These are phyloP conservation scores for Tillandsia leiboldiana DNA, from an alignment of 176 grass and related monocot genomes.

Conservation along the genomic window DNA sequence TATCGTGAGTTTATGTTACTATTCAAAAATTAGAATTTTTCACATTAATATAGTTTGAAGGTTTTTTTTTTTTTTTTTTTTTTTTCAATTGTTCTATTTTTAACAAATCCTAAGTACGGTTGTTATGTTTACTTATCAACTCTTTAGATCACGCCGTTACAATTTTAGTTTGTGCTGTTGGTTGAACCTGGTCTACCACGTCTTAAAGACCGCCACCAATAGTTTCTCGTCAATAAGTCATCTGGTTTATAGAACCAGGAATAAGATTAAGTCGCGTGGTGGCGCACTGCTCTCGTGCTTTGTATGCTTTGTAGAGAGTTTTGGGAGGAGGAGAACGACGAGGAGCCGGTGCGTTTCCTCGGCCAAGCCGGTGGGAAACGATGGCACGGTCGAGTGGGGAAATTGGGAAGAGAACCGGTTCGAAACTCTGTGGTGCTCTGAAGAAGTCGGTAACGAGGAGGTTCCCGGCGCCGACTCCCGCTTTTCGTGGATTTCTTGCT, in stretches of 20 bases:
- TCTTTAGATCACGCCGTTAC: too few relatives aligned
- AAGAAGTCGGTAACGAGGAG: neutral
- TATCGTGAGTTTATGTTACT: conserved; percentile 39
- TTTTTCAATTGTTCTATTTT: too few relatives aligned
- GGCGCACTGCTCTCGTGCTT: conserved; percentile 31
- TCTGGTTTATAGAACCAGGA: too few relatives aligned
- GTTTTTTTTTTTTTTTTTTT: too few relatives aligned
- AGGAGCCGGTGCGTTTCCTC: conserved; percentile 1
- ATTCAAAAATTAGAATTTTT: too few relatives aligned
- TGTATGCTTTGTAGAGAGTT: neutral
- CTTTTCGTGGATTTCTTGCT: conserved; percentile 28
- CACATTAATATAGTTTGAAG: too few relatives aligned
- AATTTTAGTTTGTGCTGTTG: too few relatives aligned
- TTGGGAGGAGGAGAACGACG: conserved; percentile 15
- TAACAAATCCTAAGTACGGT: too few relatives aligned
- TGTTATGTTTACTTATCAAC: too few relatives aligned
- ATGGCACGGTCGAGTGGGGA: conserved; percentile 38
- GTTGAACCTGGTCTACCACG: too few relatives aligned
- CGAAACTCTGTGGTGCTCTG: neutral
- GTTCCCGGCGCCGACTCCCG: neutral
- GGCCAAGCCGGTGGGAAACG: conserved; percentile 16
- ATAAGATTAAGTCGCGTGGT: neutral
- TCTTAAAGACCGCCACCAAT: too few relatives aligned
- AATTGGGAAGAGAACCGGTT: conserved; percentile 34
- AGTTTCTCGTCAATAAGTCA: too few relatives aligned